Evolutionary conservation across 108 stramenopile genomes (phyloP), one percentile per base, ranked within the genome.

Genomic region (Cyclotella atomus): DNA sequence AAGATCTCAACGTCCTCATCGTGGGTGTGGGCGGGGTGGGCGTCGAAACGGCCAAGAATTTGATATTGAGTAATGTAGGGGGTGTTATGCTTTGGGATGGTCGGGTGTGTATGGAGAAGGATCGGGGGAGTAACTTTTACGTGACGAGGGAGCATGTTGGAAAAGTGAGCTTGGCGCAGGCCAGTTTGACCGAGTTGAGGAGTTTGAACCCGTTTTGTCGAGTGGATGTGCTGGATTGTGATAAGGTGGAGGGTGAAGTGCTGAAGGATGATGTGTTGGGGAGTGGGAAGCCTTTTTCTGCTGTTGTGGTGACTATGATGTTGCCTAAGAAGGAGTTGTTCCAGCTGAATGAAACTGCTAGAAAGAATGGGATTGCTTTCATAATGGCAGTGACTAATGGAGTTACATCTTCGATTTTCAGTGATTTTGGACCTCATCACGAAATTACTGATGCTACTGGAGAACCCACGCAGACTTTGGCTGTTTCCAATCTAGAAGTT

Each of bases 21-120:
- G 83, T 85, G 17, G 92, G 94, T 14, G 43, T 83, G 27, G 69
- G 74, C 20, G 94, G 94, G 3, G 83, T 91, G 7, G 94, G 92
- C 14, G 91, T 82, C 9, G 83, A 91, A 47, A 72, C 76, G 27
- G 88, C 88, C 41, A 91, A 91, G 65, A 91, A 91, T 60, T 46
- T 91, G 47, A 84, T 85, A 21, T 74, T 91, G 59, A 71, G 69
- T 38, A 84, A 84, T 46, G 83, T 84, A 0, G 83, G 83, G 0
- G 70, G 83, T 7, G 83, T 84, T 63, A 41, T 68, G 28, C 17
- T 84, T 10, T 80, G 65, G 38, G 83, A 84, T 59, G 30, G 45
- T 21, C 32, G 52, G 38, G 30, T 67, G 20, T 79, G 77, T 27
- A 24, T 50, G 65, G 70, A 79, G 65, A 45, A 56, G 2, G 70